Evolutionary conservation across 768 basidiomycete species (phyloP).

Genomic region (Amanita pallidorosea): DNA sequence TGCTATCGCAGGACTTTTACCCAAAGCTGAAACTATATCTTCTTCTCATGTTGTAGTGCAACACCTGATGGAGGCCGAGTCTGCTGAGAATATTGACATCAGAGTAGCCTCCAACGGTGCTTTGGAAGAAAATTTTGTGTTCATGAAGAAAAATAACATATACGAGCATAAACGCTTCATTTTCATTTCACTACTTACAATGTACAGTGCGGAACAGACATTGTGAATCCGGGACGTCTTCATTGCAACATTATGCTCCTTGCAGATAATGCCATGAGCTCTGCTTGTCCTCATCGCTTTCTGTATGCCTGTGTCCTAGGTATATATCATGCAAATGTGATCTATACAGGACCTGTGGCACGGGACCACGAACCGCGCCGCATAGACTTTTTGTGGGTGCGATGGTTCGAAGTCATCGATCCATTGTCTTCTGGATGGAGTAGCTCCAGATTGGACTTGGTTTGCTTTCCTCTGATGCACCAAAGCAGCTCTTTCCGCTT

Average conservation of each 20-base stretch:
- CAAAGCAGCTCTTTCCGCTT: slow-evolving; percentile 28
- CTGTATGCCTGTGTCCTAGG: no score
- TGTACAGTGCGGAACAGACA: slow-evolving; percentile 23
- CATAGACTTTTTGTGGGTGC: slow-evolving; percentile 21
- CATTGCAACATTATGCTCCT: slow-evolving; percentile 18
- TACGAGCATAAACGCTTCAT: slow-evolving; percentile 18
- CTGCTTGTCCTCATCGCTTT: slow-evolving; percentile 12
- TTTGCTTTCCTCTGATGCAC: slow-evolving; percentile 20
- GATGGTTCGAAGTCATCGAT: slow-evolving; percentile 12
- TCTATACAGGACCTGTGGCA: slow-evolving; percentile 5
- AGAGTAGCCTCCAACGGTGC: neutral
- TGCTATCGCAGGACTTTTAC: slow-evolving; percentile 10
- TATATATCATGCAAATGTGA: slow-evolving; percentile 16
- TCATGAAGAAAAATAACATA: slow-evolving; percentile 10
- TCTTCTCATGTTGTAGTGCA: slow-evolving; percentile 12
- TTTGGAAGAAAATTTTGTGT: slow-evolving; percentile 4
- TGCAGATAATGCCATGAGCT: slow-evolving; percentile 5
- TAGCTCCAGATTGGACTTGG: slow-evolving; percentile 13
- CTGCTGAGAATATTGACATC: neutral
- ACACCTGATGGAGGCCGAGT: neutral
- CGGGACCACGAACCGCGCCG: slow-evolving; percentile 5
- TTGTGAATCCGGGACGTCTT: slow-evolving; percentile 18
- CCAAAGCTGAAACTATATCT: slow-evolving; percentile 15
- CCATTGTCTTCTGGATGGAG: slow-evolving; percentile 11
- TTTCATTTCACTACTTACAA: slow-evolving; percentile 35